phyloP scores from a whole-genome alignment of 257 asterid genomes.

The Cinchona pubescens region DNA sequence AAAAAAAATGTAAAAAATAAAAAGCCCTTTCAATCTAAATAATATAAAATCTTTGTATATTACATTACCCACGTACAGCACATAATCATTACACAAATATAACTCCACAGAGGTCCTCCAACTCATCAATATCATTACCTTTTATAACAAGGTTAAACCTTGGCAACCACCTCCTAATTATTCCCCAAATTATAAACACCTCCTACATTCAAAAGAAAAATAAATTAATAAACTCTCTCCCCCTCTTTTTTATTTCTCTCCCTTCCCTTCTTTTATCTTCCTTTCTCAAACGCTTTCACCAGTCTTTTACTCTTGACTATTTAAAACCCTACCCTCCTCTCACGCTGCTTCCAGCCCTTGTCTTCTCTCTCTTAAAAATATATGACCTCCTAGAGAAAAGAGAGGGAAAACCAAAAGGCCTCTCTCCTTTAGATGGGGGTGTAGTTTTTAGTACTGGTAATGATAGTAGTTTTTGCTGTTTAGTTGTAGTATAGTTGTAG shows the following conservation, averaged over 20 bases:
- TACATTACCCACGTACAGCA: not conserved
- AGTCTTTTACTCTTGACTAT: conserved; percentile 26
- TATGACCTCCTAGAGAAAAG: conserved; percentile 19
- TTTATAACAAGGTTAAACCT: conserved; percentile 39
- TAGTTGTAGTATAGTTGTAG: not conserved
- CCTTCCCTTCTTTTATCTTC: too few relatives aligned
- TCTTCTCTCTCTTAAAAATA: not conserved
- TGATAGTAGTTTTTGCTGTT: not conserved
- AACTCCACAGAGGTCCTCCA: conserved; percentile 31
- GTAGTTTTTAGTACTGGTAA: conserved; percentile 5
- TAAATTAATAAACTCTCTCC: too few relatives aligned
- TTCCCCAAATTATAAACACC: conserved; percentile 37
- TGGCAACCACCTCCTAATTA: conserved; percentile 35
- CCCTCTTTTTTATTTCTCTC: conserved; percentile 18
- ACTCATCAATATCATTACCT: conserved; percentile 63
- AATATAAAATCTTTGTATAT: conserved; percentile 6
- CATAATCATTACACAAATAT: conserved; percentile 41
- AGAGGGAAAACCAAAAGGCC: conserved; percentile 14
- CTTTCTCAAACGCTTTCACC: conserved; percentile 20
- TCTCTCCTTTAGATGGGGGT: not conserved
- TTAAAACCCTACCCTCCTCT: conserved; percentile 24
- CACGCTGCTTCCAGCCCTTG: not conserved
- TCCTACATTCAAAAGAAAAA: too few relatives aligned
- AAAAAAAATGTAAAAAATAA: not conserved
- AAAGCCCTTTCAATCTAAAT: not conserved